Evolutionary conservation across 2,329 filamentous ascomycete species (phyloP).

Genomic region (Ascochyta lentis): DNA sequence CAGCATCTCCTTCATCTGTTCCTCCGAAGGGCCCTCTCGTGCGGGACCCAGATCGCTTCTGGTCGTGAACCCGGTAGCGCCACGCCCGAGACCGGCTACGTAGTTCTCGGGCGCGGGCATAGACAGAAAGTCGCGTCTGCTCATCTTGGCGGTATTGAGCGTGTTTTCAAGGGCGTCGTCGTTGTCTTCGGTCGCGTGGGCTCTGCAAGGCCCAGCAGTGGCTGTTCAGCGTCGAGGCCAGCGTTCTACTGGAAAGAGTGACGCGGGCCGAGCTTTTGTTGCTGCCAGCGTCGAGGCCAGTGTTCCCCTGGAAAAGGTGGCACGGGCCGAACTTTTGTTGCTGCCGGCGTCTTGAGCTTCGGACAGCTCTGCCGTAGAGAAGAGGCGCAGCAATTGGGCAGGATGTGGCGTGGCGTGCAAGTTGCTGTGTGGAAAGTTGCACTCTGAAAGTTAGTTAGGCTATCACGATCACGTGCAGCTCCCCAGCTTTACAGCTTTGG

Average conservation of each 20-base stretch:
- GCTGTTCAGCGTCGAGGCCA: neutral
- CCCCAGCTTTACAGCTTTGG: neutral
- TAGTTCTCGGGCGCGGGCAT: constrained; percentile 72
- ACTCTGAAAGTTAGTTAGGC: constrained; percentile 23
- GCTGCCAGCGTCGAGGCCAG: neutral
- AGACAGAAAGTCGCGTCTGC: constrained; percentile 83
- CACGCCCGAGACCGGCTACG: constrained; percentile 94
- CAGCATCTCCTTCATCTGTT: constrained; percentile 97
- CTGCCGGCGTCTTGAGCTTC: neutral
- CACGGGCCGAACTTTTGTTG: neutral
- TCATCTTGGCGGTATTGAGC: constrained; percentile 55
- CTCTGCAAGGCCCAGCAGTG: constrained; percentile 7
- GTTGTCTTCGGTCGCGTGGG: constrained; percentile 2
- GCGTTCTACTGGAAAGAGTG: neutral
- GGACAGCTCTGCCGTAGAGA: neutral
- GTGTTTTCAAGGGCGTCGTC: too few species aligned
- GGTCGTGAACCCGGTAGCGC: constrained; percentile 97
- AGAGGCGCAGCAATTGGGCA: neutral
- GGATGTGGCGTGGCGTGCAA: neutral
- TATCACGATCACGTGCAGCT: constrained; percentile 28
- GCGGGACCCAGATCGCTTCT: constrained; percentile 95
- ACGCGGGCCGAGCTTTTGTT: neutral
- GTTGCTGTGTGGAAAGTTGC: constrained; percentile 12
- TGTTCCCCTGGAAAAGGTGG: neutral
- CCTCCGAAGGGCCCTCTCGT: constrained; percentile 91